phyloP scores from a whole-genome alignment of 2,329 filamentous ascomycete species.

The Colletotrichum limetticola region DNA sequence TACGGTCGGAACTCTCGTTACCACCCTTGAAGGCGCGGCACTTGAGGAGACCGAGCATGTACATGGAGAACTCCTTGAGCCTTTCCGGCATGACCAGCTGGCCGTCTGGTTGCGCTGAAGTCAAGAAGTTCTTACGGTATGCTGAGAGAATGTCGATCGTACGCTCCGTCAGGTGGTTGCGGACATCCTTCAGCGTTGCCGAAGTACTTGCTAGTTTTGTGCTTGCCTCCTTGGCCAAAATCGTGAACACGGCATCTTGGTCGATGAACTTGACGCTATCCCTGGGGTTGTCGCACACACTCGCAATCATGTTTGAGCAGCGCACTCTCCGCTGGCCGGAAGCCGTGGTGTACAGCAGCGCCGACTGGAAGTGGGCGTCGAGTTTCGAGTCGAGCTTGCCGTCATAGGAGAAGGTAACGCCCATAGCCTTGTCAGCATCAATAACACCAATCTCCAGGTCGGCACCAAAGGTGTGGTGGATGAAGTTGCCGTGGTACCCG shows the following conservation, averaged over 20 bases:
- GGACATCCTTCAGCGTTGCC: conserved; percentile 84
- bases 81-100: conserved; percentile 96
- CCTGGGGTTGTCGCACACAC: conserved; percentile 85
- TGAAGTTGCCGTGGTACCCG: conserved; percentile 95
- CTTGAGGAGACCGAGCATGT: conserved; percentile 89
- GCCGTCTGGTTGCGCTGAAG: conserved; percentile 84
- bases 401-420: conserved; percentile 92
- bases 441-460: conserved; percentile 94
- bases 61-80: conserved; percentile 97
- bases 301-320: conserved; percentile 93
- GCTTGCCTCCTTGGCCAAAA: conserved; percentile 93
- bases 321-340: conserved; percentile 89
- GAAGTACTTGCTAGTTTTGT: conserved; percentile 80
- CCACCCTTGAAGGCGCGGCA: conserved; percentile 93
- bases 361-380: conserved; percentile 97
- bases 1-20: conserved; percentile 87
- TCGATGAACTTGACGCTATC: conserved; percentile 94
- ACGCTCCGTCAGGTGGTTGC: conserved; percentile 86
- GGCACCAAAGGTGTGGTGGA: conserved; percentile 93
- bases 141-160: conserved; percentile 91
- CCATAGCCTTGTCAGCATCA: conserved; percentile 93
- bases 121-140: conserved; percentile 91
- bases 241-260: conserved; percentile 89
- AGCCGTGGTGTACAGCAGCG: conserved; percentile 92
- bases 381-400: conserved; percentile 97